Evolutionary conservation across 2,329 filamentous ascomycete species (phyloP).

Genomic region (Exophiala aquamarina): DNA sequence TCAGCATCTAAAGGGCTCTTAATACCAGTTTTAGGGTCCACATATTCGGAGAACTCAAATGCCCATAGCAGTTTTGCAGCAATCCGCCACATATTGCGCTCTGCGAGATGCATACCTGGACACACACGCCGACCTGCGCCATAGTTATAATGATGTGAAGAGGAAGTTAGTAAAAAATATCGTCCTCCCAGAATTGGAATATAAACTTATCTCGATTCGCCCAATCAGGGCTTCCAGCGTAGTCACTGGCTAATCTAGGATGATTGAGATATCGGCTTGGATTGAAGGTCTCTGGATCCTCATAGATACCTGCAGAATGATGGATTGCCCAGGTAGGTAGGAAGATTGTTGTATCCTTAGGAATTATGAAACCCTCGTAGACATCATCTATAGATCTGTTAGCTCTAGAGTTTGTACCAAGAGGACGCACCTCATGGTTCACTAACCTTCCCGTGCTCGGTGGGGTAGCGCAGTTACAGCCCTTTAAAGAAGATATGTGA

Average conservation of each 20-base stretch:
- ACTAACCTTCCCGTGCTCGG: slow-evolving; percentile 14
- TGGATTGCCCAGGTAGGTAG: slow-evolving; percentile 1
- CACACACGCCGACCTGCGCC: slow-evolving; percentile 31
- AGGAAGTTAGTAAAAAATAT: not conserved
- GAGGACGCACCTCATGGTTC: not conserved
- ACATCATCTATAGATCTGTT: not conserved
- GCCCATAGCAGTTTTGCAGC: slow-evolving; percentile 29
- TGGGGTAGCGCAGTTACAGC: slow-evolving; percentile 16
- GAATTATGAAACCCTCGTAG: slow-evolving; percentile 1
- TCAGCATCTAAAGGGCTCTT: not conserved
- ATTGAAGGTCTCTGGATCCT: not conserved
- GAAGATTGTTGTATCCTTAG: not conserved
- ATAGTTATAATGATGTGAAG: slow-evolving; percentile 22
- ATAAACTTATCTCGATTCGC: slow-evolving; percentile 5
- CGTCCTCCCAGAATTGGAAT: slow-evolving; percentile 1
- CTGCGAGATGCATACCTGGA: slow-evolving; percentile 31
- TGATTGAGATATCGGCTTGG: not conserved
- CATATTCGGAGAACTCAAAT: slow-evolving; percentile 10
- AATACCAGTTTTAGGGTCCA: slow-evolving; percentile 2
- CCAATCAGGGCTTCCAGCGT: slow-evolving; percentile 2
- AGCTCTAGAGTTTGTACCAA: not conserved
- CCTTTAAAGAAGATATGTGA: slow-evolving; percentile 8
- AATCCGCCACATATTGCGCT: slow-evolving; percentile 18
- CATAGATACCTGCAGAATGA: not conserved
- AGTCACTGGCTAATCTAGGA: not conserved